A percentile compares a stretch with the other conserved stretches of the same genome.
Evolutionary conservation across 2,329 filamentous ascomycete species (phyloP).

Genomic region (Alternaria dauci): DNA sequence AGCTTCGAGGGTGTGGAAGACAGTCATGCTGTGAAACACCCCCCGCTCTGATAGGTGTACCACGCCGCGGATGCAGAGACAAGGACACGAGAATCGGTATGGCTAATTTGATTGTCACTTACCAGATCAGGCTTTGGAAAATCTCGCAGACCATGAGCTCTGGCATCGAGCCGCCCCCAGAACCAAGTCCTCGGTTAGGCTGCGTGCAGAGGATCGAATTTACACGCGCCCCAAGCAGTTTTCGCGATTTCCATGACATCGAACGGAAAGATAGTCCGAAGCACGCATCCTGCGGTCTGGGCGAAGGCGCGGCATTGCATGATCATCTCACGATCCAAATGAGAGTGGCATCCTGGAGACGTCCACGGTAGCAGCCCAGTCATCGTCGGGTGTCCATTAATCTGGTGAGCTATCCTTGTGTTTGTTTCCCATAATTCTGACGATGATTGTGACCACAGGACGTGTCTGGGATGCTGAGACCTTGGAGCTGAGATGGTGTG

Average conservation of each 20-base stretch:
- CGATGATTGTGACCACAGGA: neutral
- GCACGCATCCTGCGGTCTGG: conserved; percentile 20
- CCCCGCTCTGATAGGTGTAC: conserved; percentile 5
- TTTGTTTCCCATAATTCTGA: neutral
- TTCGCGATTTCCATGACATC: conserved; percentile 4
- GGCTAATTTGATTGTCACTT: neutral
- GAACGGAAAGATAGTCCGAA: conserved; percentile 18
- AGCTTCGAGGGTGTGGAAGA: conserved; percentile 4
- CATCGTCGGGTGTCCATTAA: neutral
- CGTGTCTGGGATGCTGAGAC: neutral
- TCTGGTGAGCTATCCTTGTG: neutral
- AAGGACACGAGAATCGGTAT: neutral
- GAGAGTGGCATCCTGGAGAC: neutral
- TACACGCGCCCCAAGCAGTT: neutral
- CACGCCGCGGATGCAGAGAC: neutral
- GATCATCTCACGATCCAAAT: conserved; percentile 10
- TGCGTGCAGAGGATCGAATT: neutral
- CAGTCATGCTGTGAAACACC: conserved; percentile 5
- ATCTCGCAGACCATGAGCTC: neutral
- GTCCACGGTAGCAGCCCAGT: neutral
- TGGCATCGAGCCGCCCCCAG: neutral
- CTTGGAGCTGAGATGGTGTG: neutral
- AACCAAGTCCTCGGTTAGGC: neutral
- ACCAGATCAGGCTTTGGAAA: neutral
- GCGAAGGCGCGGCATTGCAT: conserved; percentile 23